phyloP scores from a whole-genome alignment of 768 basidiomycete species.

The Lanmaoa pseudosensibilis region DNA sequence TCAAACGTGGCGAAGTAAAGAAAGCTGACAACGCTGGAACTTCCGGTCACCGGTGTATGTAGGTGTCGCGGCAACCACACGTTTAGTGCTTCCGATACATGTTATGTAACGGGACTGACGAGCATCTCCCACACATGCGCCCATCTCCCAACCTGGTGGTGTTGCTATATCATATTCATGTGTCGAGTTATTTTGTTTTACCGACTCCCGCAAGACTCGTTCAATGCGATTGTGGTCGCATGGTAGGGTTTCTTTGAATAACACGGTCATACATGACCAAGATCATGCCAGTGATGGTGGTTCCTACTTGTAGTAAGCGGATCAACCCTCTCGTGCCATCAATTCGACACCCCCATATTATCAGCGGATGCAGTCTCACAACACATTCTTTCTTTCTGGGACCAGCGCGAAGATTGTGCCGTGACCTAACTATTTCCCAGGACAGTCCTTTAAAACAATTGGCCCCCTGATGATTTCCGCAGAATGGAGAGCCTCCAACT shows the following conservation, averaged over 20 bases:
- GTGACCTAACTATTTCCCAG: background rate
- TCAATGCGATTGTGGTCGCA: background rate
- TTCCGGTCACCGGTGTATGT: too few relatives aligned
- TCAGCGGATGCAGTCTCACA: too few relatives aligned
- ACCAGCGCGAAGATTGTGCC: too few relatives aligned
- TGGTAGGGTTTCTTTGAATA: background rate
- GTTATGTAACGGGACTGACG: background rate
- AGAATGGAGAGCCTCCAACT: background rate
- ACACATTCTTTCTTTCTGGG: background rate
- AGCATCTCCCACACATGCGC: background rate
- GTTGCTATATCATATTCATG: background rate
- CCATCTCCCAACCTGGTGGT: background rate
- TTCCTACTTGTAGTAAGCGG: too few relatives aligned
- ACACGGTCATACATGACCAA: too few relatives aligned
- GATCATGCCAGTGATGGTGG: too few relatives aligned
- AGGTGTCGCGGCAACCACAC: conserved; percentile 82
- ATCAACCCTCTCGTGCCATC: too few relatives aligned
- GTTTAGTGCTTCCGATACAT: too few relatives aligned
- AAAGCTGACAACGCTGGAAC: conserved; percentile 78
- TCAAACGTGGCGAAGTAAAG: conserved; percentile 68
- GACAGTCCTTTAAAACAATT: background rate
- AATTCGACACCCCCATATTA: too few relatives aligned
- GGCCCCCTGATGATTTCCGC: background rate
- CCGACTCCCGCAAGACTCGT: background rate
- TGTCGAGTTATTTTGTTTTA: too few relatives aligned